Evolutionary conservation across 2,329 filamentous ascomycete species (phyloP), one percentile per base, ranked within the genome.

Genomic region (Hortaea sp.): DNA sequence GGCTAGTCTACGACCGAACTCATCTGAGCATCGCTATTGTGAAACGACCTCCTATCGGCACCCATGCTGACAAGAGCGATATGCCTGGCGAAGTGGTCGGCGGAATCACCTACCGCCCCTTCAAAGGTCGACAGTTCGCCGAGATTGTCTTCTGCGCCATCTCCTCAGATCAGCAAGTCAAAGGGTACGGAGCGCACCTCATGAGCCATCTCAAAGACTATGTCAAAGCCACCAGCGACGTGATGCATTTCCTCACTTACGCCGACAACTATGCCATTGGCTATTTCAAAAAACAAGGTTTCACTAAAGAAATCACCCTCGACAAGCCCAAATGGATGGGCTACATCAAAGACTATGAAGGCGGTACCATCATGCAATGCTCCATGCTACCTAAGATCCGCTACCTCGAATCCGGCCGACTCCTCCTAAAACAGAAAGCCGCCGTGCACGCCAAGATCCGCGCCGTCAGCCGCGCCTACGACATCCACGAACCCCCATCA

Each of bases 71-170:
- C 28, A 43, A 38, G 13, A 57, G 56, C 4, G 48, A 49, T 30
- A 39, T 63, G 20, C 62, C 63, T 1, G 60, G 63, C 12, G 63
- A 65, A 43, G 57, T 65, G 10, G 60, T 65, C 0, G 90, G 89
- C 52, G 92, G 92, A 49, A 97, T 98, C 62, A 95, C 92, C 20
- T 98, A 95, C 67, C 82, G 90, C 10, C 89, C 89, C 0, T 98
- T 98, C 69, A 88, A 89, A 61, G 83, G 84, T 46, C 85, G 90
- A 45, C 80, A 85, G 57, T 98, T 98, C 62, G 92, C 92, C 53
- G 92, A 98, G 69, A 98, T 98, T 58, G 92, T 98, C 48, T 98
- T 98, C 63, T 98, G 90, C 65, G 92, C 92, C 56, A 94, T 98
- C 58, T 94, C 86, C 45, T 95, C 88, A 0, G 92, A 97, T 62